A percentile compares a stretch with the other conserved stretches of the same genome.
phyloP scores from a whole-genome alignment of 1,284 basidiomycete genomes.

The Inonotus obliquus region DNA sequence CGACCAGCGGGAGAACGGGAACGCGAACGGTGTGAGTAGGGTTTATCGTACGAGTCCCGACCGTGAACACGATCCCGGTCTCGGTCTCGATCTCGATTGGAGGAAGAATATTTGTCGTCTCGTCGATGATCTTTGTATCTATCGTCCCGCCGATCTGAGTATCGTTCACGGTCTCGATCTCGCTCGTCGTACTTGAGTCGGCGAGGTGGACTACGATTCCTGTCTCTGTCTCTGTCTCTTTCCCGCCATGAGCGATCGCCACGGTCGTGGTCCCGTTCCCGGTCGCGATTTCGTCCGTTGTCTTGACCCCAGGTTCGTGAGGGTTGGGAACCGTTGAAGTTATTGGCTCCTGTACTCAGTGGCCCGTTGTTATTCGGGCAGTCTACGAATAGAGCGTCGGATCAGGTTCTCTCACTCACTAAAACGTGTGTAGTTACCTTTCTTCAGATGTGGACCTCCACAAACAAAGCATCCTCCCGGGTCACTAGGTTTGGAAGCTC shows the following conservation, averaged over 20 bases:
- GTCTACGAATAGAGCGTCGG: constrained; percentile 37
- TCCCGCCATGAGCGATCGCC: constrained; percentile 19
- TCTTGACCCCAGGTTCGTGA: constrained; percentile 35
- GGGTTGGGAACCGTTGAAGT: constrained; percentile 45
- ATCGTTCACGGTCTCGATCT: constrained; percentile 20
- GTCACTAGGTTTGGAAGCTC: constrained; percentile 41
- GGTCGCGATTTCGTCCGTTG: constrained; percentile 30
- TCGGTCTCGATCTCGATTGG: constrained; percentile 19
- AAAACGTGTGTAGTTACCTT: constrained; percentile 46
- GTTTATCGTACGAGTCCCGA: constrained; percentile 19
- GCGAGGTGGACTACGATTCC: constrained; percentile 6
- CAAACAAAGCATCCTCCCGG: constrained; percentile 78
- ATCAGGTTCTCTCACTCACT: not conserved
- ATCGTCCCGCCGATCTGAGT: constrained; percentile 21
- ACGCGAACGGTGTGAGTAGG: constrained; percentile 21
- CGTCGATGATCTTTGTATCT: constrained; percentile 19
- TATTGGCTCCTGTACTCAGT: constrained; percentile 31
- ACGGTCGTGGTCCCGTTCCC: not conserved
- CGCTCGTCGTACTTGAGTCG: constrained; percentile 22
- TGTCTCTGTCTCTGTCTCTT: constrained; percentile 22
- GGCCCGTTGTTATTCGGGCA: constrained; percentile 68
- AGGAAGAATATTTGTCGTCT: constrained; percentile 17
- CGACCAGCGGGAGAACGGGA: constrained; percentile 29
- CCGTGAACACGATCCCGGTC: constrained; percentile 16
- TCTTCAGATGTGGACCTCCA: constrained; percentile 86